Percentiles rank a stretch among this genome's conserved stretches.
Evolutionary conservation across 495 filamentous ascomycete species (phyloP).

Genomic region (Cercophora sp.): DNA sequence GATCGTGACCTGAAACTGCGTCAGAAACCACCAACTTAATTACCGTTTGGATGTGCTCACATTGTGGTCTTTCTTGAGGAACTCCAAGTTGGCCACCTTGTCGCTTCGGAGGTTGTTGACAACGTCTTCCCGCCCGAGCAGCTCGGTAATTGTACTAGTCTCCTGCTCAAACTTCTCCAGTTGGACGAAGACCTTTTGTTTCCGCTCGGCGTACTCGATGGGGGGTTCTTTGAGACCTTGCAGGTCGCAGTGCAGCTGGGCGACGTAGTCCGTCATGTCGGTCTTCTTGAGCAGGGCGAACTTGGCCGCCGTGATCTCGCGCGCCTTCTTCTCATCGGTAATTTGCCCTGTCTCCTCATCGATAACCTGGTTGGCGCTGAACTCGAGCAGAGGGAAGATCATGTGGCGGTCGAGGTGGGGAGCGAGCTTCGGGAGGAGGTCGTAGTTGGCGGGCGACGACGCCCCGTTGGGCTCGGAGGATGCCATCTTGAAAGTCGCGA

Average conservation of each 20-base stretch:
- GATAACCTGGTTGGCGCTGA: constrained; percentile 53
- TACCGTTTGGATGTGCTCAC: constrained; percentile 35
- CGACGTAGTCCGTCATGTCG: constrained; percentile 97
- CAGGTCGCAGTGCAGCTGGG: constrained; percentile 80
- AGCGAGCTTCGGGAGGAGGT: constrained; percentile 83
- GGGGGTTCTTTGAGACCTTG: constrained; percentile 74
- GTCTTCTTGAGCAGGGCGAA: constrained; percentile 90
- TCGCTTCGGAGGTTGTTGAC: constrained; percentile 84
- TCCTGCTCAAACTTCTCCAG: constrained; percentile 77
- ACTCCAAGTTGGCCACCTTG: constrained; percentile 96
- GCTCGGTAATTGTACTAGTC: constrained; percentile 76
- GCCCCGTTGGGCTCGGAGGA: constrained; percentile 49
- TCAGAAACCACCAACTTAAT: constrained; percentile 13
- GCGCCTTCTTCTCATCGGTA: constrained; percentile 52
- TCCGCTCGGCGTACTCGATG: constrained; percentile 78
- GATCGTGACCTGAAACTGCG: constrained; percentile 62
- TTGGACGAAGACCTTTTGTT: constrained; percentile 79
- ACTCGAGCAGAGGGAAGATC: constrained; percentile 90
- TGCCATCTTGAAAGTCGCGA: constrained; percentile 22
- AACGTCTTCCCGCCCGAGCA: constrained; percentile 82
- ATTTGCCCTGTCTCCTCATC: constrained; percentile 52
- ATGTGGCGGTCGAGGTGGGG: constrained; percentile 93
- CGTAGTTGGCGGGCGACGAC: constrained; percentile 57
- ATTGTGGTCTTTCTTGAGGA: constrained; percentile 87
- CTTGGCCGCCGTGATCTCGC: constrained; percentile 74